These are phyloP conservation scores for Dothideomycetidae sp. DNA, from an alignment of 2,329 filamentous ascomycete species.

Conservation along the genomic window DNA sequence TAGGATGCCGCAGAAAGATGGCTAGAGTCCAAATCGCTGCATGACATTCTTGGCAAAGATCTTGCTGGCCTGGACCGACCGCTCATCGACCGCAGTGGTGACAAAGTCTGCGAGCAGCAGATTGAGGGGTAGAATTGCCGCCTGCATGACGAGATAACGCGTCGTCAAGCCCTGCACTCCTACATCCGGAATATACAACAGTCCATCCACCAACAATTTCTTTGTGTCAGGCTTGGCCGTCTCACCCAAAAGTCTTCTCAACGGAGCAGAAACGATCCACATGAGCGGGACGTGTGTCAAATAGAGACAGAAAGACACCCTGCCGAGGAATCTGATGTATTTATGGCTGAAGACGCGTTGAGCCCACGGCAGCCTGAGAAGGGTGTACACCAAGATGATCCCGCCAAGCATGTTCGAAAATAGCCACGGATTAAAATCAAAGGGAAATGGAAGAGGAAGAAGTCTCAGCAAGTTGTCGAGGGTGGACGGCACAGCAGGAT, in stretches of 20 bases:
- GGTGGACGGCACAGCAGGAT: constrained; percentile 17
- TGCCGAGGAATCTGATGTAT: constrained; percentile 48
- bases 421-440: constrained; percentile 21
- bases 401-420: constrained; percentile 2
- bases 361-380: constrained; percentile 43
- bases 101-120: constrained; percentile 44
- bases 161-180: constrained; percentile 49
- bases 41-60: constrained; percentile 21
- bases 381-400: constrained; percentile 30
- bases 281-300: constrained; percentile 50
- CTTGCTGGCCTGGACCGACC: constrained; percentile 40
- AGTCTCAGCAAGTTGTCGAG: constrained; percentile 48
- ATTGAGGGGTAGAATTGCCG: constrained; percentile 46
- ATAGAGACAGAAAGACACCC: constrained; percentile 49
- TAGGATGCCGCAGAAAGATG: too few species aligned
- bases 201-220: constrained; percentile 36
- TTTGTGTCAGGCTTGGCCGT: not conserved
- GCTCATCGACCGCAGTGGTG: constrained; percentile 44
- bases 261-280: constrained; percentile 44
- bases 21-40: too few species aligned
- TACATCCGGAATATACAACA: constrained; percentile 35
- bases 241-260: constrained; percentile 45
- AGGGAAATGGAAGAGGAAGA: constrained; percentile 27
- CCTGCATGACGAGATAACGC: constrained; percentile 44
- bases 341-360: constrained; percentile 44